Conservation (phyloP, 352 stramenopile genomes). For the Paralagenidium karlingii region DNA sequence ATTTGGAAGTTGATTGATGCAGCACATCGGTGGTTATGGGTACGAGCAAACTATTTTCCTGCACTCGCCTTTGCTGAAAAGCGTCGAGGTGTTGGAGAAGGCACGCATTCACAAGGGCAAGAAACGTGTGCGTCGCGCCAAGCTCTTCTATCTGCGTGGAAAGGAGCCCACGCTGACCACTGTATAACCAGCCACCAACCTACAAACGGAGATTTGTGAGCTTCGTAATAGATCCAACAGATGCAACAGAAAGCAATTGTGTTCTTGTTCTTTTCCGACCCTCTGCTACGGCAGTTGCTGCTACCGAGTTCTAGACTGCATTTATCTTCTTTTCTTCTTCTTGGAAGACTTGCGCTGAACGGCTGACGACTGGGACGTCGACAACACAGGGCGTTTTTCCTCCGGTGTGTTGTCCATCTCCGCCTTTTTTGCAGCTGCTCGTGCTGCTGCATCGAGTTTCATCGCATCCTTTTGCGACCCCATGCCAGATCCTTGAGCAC, state of each 20-base stretch:
- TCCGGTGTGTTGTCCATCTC: constrained; percentile 12
- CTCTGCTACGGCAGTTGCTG: too few relatives aligned
- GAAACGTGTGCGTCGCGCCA: constrained; percentile 82
- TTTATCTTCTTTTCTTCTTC: constrained; percentile 82
- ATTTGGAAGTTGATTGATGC: background rate
- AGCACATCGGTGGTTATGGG: constrained; percentile 77
- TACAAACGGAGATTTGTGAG: background rate
- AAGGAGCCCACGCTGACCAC: constrained; percentile 74
- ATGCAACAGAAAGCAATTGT: background rate
- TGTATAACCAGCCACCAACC: constrained; percentile 24
- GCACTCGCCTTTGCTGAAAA: constrained; percentile 80
- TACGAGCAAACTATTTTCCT: constrained; percentile 85
- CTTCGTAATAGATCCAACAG: background rate
- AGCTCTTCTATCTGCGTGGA: constrained; percentile 84
- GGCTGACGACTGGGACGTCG: constrained; percentile 26
- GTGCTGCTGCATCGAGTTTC: constrained; percentile 70
- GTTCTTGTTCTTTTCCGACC: too few relatives aligned
- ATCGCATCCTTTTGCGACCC: constrained; percentile 67
- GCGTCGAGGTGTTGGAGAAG: constrained; percentile 78
- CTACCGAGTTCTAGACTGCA: too few relatives aligned
- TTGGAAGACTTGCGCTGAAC: constrained; percentile 76
- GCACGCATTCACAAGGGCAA: constrained; percentile 87
- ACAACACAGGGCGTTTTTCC: constrained; percentile 57
- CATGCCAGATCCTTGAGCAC: constrained; percentile 66
- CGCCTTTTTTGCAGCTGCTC: constrained; percentile 45